Base-by-base conservation (phyloP, 768 basidiomycete genomes). In the Suillus ampliporus region DNA sequence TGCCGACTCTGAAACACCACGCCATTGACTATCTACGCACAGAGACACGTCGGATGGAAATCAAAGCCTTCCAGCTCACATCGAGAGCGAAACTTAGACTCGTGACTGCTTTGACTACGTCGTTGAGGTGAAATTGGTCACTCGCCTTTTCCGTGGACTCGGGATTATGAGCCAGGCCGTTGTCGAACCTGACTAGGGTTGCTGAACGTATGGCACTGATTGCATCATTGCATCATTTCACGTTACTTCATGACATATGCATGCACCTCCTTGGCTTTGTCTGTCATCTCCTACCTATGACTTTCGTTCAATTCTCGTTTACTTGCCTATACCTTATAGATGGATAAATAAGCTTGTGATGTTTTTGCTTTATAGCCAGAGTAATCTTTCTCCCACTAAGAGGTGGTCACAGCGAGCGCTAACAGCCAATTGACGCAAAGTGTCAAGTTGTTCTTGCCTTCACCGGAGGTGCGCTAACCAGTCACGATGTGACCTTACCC, bases 1-100 rank as follows among this genome's bases (percentile, higher is more conserved):
- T 94, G 0, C 90, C 90, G 1, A 92, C 92, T 0, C 79, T 94
- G 51, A 98, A 98, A 72, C 76, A 77, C 2, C 89, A 95, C 70
- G 86, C 89, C 1, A 94, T 99, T 61, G 77, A 83, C 23, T 95
- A 96, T 72, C n/a, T n/a, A n/a, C n/a, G n/a, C n/a, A n/a, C n/a
- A n/a, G n/a, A n/a, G n/a, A n/a, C n/a, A n/a, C n/a, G 19, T 51
- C 21, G 31, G 23, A 26, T 52, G 19, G 44, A 21, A 9, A n/a
- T 58, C n/a, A 43, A 10, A 21, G 37, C 17, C 26, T 44, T 38
- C n/a, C 19, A 8, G 23, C 56, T 26, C 23, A 26, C 46, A 14
- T 38, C 23, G 31, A 26, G 8, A 35, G 21, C 10, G 23, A 46
- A 40, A 19, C 4, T 57, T 23, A 10, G 9, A 57, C 19, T 19